Base-by-base conservation (phyloP, 768 basidiomycete species). In the Termitomyces sp. region DNA sequence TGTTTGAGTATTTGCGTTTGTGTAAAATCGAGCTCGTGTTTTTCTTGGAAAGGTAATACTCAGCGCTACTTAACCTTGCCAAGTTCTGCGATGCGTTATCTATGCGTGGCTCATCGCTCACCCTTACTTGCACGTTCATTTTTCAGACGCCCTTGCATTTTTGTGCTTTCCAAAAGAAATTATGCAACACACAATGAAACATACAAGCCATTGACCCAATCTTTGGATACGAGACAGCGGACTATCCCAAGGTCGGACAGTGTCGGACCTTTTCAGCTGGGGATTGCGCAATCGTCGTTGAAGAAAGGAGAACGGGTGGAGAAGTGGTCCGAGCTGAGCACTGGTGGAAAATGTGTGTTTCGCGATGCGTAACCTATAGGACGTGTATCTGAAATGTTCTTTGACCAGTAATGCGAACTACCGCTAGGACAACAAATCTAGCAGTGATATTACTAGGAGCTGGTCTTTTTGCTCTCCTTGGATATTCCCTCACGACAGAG, bases 401-500 rank as follows among this genome's bases (percentile, higher is more conserved):
- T 47, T 18, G 60, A 8, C 27, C 27, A 83, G 81, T 82, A 22
- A 68, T 78, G 60, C 78, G 81, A 44, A 78, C 80, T 37, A 78
- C 81, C 12, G 78, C 77, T 16, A 71, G 78, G 51, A 81, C 81
- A 11, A 75, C 78, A 30, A 82, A 83, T 58, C 58, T 82, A 15
- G 71, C 72, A 65, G 88, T 88, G 20, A 80, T 86, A 47, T 67
- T 94, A 18, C 73, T 92, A 33, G 92, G 92, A n/a, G 92, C 91
- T 5, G 88, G 89, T 18, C 75, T 94, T 27, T 89, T 90, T 33
- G 81, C 82, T 7, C 79, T 94, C 41, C 80, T 94, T 37, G 73
- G 85, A 27, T 94, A 93, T 67, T 89, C 89, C 22, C 78, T 93
- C 34, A 87, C 88, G 16, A 87, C 91, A 7, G 92, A 94, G 67